Evolutionary conservation across 495 filamentous ascomycete species (phyloP).

Genomic region (Cudoniella acicularis): DNA sequence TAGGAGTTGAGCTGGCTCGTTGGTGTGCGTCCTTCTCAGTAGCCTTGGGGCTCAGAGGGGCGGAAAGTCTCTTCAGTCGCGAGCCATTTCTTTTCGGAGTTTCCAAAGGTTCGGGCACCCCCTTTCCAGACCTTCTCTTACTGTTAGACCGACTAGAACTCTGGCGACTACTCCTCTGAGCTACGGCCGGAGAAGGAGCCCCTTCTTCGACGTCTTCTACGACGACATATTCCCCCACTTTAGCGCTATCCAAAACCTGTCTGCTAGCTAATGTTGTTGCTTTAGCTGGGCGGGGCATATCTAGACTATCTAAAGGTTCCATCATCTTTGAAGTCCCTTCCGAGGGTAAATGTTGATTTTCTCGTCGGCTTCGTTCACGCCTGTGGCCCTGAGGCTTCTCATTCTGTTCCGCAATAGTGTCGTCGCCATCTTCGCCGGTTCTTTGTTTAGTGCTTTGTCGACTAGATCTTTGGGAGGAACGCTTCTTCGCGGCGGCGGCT

Average conservation of each 20-base stretch:
- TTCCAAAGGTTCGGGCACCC: slow-evolving; percentile 37
- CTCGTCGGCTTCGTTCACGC: slow-evolving; percentile 12
- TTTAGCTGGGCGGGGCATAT: slow-evolving; percentile 25
- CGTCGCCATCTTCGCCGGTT: slow-evolving; percentile 28
- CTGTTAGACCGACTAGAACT: slow-evolving; percentile 34
- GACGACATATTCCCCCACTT: slow-evolving; percentile 3
- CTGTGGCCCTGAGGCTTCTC: slow-evolving; percentile 10
- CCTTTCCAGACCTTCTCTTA: slow-evolving; percentile 37
- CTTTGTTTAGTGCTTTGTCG: slow-evolving; percentile 24
- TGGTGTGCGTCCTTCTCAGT: slow-evolving; percentile 29
- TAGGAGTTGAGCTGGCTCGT: slow-evolving; percentile 27
- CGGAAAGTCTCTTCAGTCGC: slow-evolving; percentile 43
- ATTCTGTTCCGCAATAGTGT: slow-evolving; percentile 22
- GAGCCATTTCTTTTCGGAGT: slow-evolving; percentile 42
- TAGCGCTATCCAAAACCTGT: slow-evolving; percentile 15
- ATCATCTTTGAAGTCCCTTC: slow-evolving; percentile 34
- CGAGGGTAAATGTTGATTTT: slow-evolving; percentile 25
- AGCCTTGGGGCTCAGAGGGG: slow-evolving; percentile 36
- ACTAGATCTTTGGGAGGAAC: slow-evolving; percentile 18
- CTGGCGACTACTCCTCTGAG: slow-evolving; percentile 49
- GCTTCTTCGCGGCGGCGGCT: slow-evolving; percentile 24
- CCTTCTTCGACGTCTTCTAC: slow-evolving; percentile 49
- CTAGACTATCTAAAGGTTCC: slow-evolving; percentile 26
- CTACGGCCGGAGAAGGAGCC: slow-evolving; percentile 65
- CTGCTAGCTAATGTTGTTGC: slow-evolving; percentile 13